phyloP scores from a whole-genome alignment of 805 yeast species.

The Millerago galiae region DNA sequence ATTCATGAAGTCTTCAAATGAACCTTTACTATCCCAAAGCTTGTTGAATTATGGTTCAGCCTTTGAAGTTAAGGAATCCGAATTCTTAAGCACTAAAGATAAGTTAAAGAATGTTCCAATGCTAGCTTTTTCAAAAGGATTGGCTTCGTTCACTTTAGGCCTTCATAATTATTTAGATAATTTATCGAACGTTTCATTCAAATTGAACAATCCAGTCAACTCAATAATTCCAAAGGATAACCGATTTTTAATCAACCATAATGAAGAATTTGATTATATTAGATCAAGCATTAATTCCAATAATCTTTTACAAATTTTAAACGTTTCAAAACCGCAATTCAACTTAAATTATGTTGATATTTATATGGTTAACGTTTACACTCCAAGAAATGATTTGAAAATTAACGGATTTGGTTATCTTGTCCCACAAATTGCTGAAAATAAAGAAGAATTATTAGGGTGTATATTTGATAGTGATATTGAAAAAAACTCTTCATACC shows the following conservation, averaged over 20 bases:
- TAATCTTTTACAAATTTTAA: conserved; percentile 25
- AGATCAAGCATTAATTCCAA: conserved; percentile 51
- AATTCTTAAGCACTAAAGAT: conserved; percentile 23
- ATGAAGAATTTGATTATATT: conserved; percentile 42
- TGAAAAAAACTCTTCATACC: conserved; percentile 44
- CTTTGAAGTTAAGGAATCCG: conserved; percentile 38
- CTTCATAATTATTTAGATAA: conserved; percentile 32
- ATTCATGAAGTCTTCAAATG: conserved; percentile 22
- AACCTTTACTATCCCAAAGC: conserved; percentile 18
- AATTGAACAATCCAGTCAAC: conserved; percentile 23
- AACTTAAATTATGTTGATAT: conserved; percentile 32
- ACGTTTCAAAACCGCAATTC: conserved; percentile 2
- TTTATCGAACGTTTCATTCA: conserved; percentile 36
- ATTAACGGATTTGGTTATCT: conserved; percentile 81
- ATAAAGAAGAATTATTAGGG: conserved; percentile 63
- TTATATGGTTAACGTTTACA: conserved; percentile 62
- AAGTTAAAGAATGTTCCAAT: conserved; percentile 52
- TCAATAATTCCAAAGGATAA: conserved; percentile 1
- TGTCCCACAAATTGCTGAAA: conserved; percentile 50
- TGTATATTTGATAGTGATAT: conserved; percentile 87
- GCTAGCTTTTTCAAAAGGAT: conserved; percentile 50
- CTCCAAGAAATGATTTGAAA: conserved; percentile 39
- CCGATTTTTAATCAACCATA: conserved; percentile 3
- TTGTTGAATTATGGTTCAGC: conserved; percentile 33
- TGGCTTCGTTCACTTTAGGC: conserved; percentile 44